Conservation (phyloP, 1,284 basidiomycete species). For the Trichosporon coremiiforme region DNA sequence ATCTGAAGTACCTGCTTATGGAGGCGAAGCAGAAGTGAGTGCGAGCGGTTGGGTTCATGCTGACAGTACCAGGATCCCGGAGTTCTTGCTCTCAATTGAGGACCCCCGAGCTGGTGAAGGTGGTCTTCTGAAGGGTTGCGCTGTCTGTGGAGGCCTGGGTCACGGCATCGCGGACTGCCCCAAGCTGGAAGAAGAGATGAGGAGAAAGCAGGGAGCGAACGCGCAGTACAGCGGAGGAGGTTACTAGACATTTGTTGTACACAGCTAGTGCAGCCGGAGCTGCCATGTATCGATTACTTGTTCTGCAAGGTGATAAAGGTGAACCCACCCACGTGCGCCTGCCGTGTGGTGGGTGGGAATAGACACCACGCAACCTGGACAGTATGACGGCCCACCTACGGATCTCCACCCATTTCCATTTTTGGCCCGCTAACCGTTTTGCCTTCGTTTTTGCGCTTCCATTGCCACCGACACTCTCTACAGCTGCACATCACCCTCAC, state of each 20-base stretch:
- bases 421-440: background rate
- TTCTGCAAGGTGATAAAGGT: background rate
- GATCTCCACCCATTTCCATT: conserved; percentile 5
- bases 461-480: background rate
- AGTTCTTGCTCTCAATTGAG: conserved; percentile 88
- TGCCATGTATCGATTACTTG: conserved; percentile 6
- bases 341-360: background rate
- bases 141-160: conserved; percentile 95
- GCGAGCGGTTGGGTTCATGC: conserved; percentile 15
- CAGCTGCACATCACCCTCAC: background rate
- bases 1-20: conserved; percentile 94
- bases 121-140: conserved; percentile 79
- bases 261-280: background rate
- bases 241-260: conserved; percentile 53
- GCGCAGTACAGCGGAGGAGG: conserved; percentile 64
- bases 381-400: background rate
- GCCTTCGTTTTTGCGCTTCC: background rate
- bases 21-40: conserved; percentile 94
- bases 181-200: conserved; percentile 90
- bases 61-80: conserved; percentile 72
- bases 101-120: conserved; percentile 83
- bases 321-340: background rate
- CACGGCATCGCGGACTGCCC: conserved; percentile 93
- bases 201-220: conserved; percentile 61
- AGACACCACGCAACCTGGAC: background rate